A percentile compares a stretch with the other conserved stretches of the same genome.
Evolutionary conservation across 495 filamentous ascomycete genomes (phyloP).

Genomic region (Aspergillus olivimuriae): DNA sequence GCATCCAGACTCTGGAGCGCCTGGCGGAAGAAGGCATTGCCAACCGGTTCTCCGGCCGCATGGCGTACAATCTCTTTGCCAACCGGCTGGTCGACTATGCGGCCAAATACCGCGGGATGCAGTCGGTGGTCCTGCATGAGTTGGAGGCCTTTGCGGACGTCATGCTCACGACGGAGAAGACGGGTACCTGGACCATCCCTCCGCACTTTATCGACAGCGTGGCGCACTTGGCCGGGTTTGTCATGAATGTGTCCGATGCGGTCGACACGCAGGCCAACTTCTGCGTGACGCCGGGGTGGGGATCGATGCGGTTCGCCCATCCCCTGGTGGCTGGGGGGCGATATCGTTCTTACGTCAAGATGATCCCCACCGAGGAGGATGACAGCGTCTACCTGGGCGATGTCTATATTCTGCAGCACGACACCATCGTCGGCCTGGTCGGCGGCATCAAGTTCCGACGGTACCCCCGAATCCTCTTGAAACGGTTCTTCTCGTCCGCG

Average conservation of each 20-base stretch:
- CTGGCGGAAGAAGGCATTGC: slow-evolving; percentile 14
- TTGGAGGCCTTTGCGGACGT: slow-evolving; percentile 36
- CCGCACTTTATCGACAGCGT: slow-evolving; percentile 46
- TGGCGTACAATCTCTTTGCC: slow-evolving; percentile 19
- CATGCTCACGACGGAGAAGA: slow-evolving; percentile 15
- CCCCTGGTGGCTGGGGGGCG: slow-evolving; percentile 17
- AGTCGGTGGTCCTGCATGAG: slow-evolving; percentile 29
- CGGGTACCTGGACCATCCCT: slow-evolving; percentile 4
- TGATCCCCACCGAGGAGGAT: slow-evolving; percentile 29
- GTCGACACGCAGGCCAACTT: slow-evolving; percentile 40
- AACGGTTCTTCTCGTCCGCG: slow-evolving; percentile 18
- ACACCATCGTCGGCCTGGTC: slow-evolving; percentile 29
- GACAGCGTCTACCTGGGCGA: slow-evolving; percentile 28
- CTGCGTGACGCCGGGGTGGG: slow-evolving; percentile 40
- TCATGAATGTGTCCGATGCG: slow-evolving; percentile 46
- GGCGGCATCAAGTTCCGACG: slow-evolving; percentile 26
- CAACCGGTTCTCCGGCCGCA: slow-evolving; percentile 13
- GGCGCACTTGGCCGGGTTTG: slow-evolving; percentile 48
- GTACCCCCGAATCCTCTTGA: slow-evolving; percentile 19
- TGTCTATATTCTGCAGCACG: slow-evolving; percentile 33
- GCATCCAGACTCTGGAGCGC: slow-evolving; percentile 43
- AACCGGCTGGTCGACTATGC: slow-evolving; percentile 31
- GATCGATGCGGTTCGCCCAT: slow-evolving; percentile 25
- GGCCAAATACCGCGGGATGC: slow-evolving; percentile 30
- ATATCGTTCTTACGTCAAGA: slow-evolving; percentile 39